phyloP scores from a whole-genome alignment of 305 asterid species.

The Solanum hybrid region DNA sequence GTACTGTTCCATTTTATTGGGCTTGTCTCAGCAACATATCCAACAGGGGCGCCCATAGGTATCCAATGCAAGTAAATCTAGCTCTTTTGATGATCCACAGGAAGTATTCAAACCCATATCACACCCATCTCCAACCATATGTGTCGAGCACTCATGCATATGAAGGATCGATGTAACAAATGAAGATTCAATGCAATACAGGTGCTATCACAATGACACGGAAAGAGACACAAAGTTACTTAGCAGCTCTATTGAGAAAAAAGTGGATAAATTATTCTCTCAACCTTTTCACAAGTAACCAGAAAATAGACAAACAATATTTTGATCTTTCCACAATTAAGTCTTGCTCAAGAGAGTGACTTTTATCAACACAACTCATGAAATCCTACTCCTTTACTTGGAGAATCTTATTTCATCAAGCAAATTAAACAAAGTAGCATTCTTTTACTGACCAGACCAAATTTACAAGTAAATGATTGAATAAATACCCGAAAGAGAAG shows the following conservation, averaged over 20 bases:
- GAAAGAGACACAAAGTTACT: not conserved
- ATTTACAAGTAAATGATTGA: not conserved
- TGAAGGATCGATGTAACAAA: not conserved
- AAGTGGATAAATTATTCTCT: not conserved
- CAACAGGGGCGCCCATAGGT: not conserved
- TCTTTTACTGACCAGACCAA: not conserved
- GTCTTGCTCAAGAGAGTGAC: not conserved
- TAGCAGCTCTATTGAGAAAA: not conserved
- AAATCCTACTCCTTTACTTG: not conserved
- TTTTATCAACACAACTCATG: not conserved
- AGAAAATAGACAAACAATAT: not conserved
- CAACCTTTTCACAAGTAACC: not conserved
- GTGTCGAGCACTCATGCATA: not conserved
- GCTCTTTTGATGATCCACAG: not conserved
- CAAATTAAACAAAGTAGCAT: not conserved
- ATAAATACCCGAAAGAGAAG: constrained; percentile 76
- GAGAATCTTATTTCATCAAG: not conserved
- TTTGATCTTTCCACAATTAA: not conserved
- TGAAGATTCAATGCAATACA: not conserved
- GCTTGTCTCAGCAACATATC: not conserved
- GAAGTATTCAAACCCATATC: not conserved
- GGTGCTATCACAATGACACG: not conserved
- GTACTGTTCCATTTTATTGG: not conserved
- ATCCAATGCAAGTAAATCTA: not conserved
- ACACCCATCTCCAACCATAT: not conserved